Base-by-base conservation (phyloP, 805 yeast species). In the Wickerhamomyces mucosus region DNA sequence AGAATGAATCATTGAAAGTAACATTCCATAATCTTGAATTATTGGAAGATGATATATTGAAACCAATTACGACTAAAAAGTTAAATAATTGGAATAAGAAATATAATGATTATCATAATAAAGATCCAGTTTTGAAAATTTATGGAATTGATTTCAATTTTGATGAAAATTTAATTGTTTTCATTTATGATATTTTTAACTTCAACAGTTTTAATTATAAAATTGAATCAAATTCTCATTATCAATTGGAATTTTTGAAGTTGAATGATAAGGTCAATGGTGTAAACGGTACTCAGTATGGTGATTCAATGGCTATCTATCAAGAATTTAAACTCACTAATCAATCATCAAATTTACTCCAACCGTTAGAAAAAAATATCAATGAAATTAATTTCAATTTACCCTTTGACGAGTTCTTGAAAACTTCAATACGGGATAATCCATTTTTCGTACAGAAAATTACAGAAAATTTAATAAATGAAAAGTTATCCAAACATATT, bases 61-160 rank as follows among this genome's bases (percentile, higher is more conserved):
- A 34, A 12, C 41, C 48, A 4, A 21, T 37, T 3, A 8, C 44
- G 1, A 27, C 27, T 16, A 45, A 35, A 15, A 28, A 41, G 9
- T 15, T 48, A 4, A 29, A 32, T 10, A 37, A 26, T 17, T 50
- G 51, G 53, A 48, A 47, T 19, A 18, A 37, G 2, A 33, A 32
- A 11, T 45, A 30, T 35, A 47, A 50, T 30, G 51, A 47, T 28
- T 48, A 42, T 31, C 41, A 41, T 22, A 43, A 48, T 12, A 46
- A 45, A 22, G 32, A 18, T 5, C 38, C 33, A 7, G 25, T 28
- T 2, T 22, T 45, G 6, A 44, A 39, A 20, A 28, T 35, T 7
- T 39, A 30, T 26, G 55, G 55, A 0, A 17, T 32, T 4, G 39
- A 31, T 21, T 8, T 35, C 8, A 50, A 48, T 25, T 41, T 22